Percentiles rank a stretch among this genome's conserved stretches.
These are phyloP conservation scores for Sporothrix pseudoabietina DNA, from an alignment of 2,329 filamentous ascomycete genomes.

Conservation along the genomic window DNA sequence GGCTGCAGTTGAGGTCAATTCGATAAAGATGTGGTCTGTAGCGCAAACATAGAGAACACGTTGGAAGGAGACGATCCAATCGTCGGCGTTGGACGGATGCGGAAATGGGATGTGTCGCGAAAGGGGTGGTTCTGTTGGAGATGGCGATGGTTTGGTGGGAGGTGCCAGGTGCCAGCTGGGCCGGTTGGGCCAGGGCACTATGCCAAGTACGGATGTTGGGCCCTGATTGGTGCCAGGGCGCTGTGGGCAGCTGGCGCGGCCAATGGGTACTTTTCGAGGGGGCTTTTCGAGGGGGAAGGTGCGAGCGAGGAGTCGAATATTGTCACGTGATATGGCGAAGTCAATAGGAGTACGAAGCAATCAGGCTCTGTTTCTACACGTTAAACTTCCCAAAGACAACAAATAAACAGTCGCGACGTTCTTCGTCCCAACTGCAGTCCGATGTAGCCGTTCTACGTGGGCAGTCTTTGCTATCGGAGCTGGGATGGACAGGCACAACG, in stretches of 20 bases:
- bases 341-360: neutral
- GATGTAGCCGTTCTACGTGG: neutral
- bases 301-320: neutral
- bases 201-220: neutral
- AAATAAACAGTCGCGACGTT: neutral
- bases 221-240: conserved; percentile 9
- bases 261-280: neutral
- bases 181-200: conserved; percentile 16
- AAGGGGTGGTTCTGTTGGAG: conserved; percentile 14
- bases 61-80: neutral
- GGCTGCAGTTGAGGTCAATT: neutral
- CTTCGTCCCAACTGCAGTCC: neutral
- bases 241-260: neutral
- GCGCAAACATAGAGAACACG: neutral
- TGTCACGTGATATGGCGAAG: neutral
- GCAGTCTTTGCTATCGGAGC: neutral
- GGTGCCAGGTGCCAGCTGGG: conserved; percentile 23
- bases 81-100: conserved; percentile 1
- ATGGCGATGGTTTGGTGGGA: conserved; percentile 12
- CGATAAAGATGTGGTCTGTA: neutral
- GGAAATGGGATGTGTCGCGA: neutral
- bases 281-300: neutral
- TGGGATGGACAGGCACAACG: neutral
- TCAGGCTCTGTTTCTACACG: neutral
- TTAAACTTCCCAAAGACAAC: neutral